Conservation (phyloP, 78 protist genomes). For the Dictyostelium intermedium region DNA sequence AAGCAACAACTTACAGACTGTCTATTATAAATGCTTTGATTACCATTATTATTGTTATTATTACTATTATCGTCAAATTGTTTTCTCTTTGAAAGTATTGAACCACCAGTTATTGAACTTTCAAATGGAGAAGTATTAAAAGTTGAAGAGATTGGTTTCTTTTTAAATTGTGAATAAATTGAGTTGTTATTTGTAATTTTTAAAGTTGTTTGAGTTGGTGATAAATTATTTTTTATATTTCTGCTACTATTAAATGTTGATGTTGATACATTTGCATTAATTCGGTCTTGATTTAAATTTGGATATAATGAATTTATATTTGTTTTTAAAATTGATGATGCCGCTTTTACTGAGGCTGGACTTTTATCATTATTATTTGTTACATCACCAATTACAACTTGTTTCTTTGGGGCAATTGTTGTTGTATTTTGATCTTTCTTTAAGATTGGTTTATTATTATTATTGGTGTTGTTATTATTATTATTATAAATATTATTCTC, state of each 20-base stretch:
- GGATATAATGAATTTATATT: background rate
- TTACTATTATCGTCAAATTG: background rate
- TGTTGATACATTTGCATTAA: background rate
- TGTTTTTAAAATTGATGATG: background rate
- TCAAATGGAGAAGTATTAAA: background rate
- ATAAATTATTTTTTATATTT: constrained; percentile 28
- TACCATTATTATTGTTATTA: background rate
- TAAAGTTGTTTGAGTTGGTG: constrained; percentile 13
- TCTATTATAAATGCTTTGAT: background rate
- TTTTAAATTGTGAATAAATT: background rate
- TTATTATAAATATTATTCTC: background rate
- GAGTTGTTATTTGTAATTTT: background rate
- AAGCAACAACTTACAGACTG: background rate
- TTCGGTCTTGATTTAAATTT: constrained; percentile 3
- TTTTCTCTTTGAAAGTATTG: constrained; percentile 11
- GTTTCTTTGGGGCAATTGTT: background rate
- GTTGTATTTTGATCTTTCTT: background rate
- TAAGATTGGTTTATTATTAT: background rate
- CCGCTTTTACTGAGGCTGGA: background rate
- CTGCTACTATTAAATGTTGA: background rate
- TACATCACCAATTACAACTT: background rate
- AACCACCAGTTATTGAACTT: background rate
- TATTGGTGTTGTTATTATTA: constrained; percentile 9
- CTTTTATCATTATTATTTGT: background rate
- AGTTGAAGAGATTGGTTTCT: background rate